Base-by-base conservation (phyloP, 257 asterid species). In the Linaria vulgaris region DNA sequence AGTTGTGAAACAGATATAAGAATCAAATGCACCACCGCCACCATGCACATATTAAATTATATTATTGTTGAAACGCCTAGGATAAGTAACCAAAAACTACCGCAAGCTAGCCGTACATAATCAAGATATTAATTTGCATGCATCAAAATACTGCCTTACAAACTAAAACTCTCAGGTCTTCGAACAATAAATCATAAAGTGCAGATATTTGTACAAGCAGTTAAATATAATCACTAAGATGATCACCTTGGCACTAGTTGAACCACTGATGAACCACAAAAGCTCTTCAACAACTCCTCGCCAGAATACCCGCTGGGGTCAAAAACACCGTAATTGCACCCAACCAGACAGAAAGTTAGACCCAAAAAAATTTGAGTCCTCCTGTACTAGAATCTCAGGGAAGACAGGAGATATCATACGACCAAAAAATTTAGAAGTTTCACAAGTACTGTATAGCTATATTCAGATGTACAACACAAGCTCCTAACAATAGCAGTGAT, bases 281-380 rank as follows among this genome's bases (percentile, higher is more conserved):
- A 94, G 95, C 75, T 94, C 99, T 81, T 94, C 99, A 72, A 94
- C 86, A 72, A 94, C 96, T 38, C 96, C 97, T 34, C 91, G 81
- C 99, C 99, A 94, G 68, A 87, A 90, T 20, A 94, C 94, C 80
- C 85, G 83, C 97, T 94, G 76, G 22, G 64, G 12, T 57, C 45
- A 41, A 63, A 48, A 59, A n/a, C 41, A 74, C 38, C 46, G 27
- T 21, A 14, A 61, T 41, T 24, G 34, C 8, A 27, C 15, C 10
- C 9, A 44, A 44, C 49, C 49, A 44, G 49, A 44, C 49, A 12
- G 41, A 34, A 34, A 34, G 41, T 34, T 11, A 34, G 10, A 34
- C 41, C n/a, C n/a, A 34, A 43, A 61, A 47, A 14, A 38, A 45
- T 45, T 56, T 13, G 17, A 56, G 20, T 50, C 25, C 43, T 46